A percentile compares a stretch with the other conserved stretches of the same genome.
Conservation (phyloP, 2,329 filamentous ascomycete genomes). For the Cladosporium sp. region DNA sequence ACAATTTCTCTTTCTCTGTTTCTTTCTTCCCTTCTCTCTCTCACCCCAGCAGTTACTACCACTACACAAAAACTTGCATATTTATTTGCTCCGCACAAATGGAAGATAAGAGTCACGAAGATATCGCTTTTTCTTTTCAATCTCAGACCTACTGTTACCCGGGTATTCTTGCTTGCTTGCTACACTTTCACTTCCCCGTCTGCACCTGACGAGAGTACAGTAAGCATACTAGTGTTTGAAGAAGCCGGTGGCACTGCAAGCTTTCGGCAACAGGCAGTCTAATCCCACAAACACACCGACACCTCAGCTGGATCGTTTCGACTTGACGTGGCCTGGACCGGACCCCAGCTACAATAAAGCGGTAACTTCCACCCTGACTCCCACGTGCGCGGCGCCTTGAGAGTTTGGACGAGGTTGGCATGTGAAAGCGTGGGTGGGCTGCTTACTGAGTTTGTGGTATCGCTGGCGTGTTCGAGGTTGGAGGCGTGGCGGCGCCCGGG, state of each 20-base stretch:
- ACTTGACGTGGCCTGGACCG: neutral
- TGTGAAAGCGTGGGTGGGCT: neutral
- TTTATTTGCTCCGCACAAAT: neutral
- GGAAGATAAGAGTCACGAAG: neutral
- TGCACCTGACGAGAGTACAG: neutral
- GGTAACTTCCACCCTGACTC: neutral
- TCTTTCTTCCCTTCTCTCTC: neutral
- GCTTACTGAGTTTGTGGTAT: neutral
- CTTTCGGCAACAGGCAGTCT: neutral
- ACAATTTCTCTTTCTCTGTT: neutral
- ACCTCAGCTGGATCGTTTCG: no score
- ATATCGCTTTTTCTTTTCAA: neutral
- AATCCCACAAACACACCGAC: neutral
- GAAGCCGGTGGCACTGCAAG: neutral
- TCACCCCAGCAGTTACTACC: neutral
- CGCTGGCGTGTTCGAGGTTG: neutral
- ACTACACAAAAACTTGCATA: neutral
- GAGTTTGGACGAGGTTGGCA: neutral
- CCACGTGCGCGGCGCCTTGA: neutral
- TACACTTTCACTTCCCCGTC: neutral
- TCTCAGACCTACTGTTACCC: no score
- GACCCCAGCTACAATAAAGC: neutral
- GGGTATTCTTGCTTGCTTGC: neutral
- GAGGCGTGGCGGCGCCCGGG: neutral
- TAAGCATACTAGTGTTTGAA: neutral